A percentile compares a stretch with the other conserved stretches of the same genome.
These are phyloP conservation scores for Entomortierella parvispora DNA, from an alignment of 192 early-diverging fungal genomes.

Conservation along the genomic window DNA sequence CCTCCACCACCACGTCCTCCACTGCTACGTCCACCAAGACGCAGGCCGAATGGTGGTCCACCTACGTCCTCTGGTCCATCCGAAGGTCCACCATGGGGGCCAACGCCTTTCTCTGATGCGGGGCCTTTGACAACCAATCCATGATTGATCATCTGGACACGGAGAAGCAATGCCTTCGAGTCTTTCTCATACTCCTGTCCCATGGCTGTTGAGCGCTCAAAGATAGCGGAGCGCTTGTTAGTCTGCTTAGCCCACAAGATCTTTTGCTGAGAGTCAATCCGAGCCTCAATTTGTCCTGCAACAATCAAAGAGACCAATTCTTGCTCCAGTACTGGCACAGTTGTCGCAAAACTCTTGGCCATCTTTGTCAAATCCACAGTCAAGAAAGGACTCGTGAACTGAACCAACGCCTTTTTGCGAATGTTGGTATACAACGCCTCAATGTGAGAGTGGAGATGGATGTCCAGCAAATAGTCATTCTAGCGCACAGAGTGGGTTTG, in stretches of 20 bases:
- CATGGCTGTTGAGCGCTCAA: conserved; percentile 70
- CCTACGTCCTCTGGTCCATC: neutral
- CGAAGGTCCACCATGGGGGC: neutral
- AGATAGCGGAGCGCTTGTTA: conserved; percentile 74
- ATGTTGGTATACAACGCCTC: conserved; percentile 75
- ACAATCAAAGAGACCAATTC: conserved; percentile 77
- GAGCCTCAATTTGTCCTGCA: conserved; percentile 75
- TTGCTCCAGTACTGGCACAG: conserved; percentile 68
- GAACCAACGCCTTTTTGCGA: conserved; percentile 79
- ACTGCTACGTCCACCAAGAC: neutral
- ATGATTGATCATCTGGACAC: conserved; percentile 70
- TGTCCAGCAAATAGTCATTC: conserved; percentile 69
- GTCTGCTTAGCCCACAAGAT: conserved; percentile 74
- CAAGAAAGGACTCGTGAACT: conserved; percentile 84
- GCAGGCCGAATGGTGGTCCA: neutral
- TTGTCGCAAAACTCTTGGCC: conserved; percentile 76
- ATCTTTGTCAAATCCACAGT: conserved; percentile 83
- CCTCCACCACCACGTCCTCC: conserved; percentile 11
- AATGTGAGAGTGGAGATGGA: conserved; percentile 78
- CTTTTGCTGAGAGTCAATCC: conserved; percentile 92
- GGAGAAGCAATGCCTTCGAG: conserved; percentile 67
- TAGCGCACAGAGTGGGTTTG: conserved; percentile 14
- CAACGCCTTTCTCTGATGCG: conserved; percentile 17
- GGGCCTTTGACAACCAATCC: conserved; percentile 56
- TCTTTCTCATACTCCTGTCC: conserved; percentile 75